A percentile compares a stretch with the other conserved stretches of the same genome.
phyloP scores from a whole-genome alignment of 2,329 filamentous ascomycete species.

The Aspergillus fischeri region DNA sequence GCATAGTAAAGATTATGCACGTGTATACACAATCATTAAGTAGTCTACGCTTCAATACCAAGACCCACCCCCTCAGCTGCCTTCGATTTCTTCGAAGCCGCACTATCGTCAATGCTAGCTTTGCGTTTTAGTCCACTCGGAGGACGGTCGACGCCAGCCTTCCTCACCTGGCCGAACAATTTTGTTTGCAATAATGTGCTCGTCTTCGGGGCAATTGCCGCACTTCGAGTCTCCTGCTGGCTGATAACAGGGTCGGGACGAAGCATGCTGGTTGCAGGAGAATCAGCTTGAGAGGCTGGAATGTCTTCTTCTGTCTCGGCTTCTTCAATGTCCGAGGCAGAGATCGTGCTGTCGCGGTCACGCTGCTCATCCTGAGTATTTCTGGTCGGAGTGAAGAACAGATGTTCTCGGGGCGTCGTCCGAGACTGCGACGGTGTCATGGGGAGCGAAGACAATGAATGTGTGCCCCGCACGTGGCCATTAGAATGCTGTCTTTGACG shows the following conservation, averaged over 20 bases:
- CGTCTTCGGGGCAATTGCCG: slow-evolving; percentile 38
- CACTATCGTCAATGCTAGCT: slow-evolving; percentile 32
- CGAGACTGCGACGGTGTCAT: slow-evolving; percentile 64
- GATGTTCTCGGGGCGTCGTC: slow-evolving; percentile 46
- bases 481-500: slow-evolving; percentile 46
- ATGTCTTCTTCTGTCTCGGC: slow-evolving; percentile 61
- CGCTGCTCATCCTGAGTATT: slow-evolving; percentile 50
- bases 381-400: slow-evolving; percentile 56
- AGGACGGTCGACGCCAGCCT: slow-evolving; percentile 44
- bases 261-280: slow-evolving; percentile 70
- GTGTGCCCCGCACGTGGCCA: slow-evolving; percentile 69
- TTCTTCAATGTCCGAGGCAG: slow-evolving; percentile 55
- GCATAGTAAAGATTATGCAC: slow-evolving; percentile 23
- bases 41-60: slow-evolving; percentile 48
- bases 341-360: slow-evolving; percentile 83
- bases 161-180: slow-evolving; percentile 60
- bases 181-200: slow-evolving; percentile 56
- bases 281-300: slow-evolving; percentile 71
- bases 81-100: slow-evolving; percentile 48
- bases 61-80: slow-evolving; percentile 50
- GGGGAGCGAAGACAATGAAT: slow-evolving; percentile 81
- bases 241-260: slow-evolving; percentile 51
- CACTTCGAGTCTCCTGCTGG: slow-evolving; percentile 32
- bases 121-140: slow-evolving; percentile 35
- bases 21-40: slow-evolving; percentile 15